Evolutionary conservation across 1,284 basidiomycete species (phyloP).

Genomic region (Malassezia japonica): DNA sequence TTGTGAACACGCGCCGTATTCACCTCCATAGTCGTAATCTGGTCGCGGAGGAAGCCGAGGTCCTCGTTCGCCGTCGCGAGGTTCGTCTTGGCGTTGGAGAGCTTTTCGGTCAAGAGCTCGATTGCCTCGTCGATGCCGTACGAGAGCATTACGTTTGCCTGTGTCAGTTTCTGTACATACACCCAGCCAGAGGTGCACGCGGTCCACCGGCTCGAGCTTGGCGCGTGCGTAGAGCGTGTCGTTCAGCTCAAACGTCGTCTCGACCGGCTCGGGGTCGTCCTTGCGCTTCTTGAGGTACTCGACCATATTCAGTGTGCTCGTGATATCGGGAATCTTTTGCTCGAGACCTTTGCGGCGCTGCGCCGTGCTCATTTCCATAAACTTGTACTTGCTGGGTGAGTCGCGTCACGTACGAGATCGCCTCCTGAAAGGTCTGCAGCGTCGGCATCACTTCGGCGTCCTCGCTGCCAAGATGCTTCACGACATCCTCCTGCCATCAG

Average conservation of each 20-base stretch:
- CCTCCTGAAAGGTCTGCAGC: constrained; percentile 78
- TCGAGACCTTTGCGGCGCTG: constrained; percentile 70
- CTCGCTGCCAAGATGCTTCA: constrained; percentile 70
- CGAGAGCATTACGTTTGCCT: constrained; percentile 75
- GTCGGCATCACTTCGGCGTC: constrained; percentile 69
- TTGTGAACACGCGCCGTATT: constrained; percentile 95
- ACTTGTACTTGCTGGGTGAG: constrained; percentile 76
- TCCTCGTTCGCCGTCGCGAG: constrained; percentile 70
- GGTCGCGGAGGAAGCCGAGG: constrained; percentile 84
- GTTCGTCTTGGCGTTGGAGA: constrained; percentile 63
- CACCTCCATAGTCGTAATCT: constrained; percentile 95
- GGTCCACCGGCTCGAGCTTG: constrained; percentile 71
- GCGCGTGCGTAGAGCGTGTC: constrained; percentile 92
- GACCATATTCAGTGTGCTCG: constrained; percentile 83
- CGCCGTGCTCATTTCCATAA: constrained; percentile 83
- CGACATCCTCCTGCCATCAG: constrained; percentile 74
- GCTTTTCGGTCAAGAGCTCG: constrained; percentile 65
- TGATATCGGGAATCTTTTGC: constrained; percentile 93
- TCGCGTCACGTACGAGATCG: constrained; percentile 62
- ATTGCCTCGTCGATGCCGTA: constrained; percentile 78
- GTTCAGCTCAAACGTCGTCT: constrained; percentile 86
- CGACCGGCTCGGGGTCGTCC: constrained; percentile 57
- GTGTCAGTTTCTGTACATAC: constrained; percentile 52
- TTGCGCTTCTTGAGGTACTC: constrained; percentile 59
- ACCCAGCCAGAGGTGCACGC: constrained; percentile 89